A percentile compares a stretch with the other conserved stretches of the same genome.
These are phyloP conservation scores for Phytophthora capsici DNA, from an alignment of 352 stramenopile species.

Conservation along the genomic window DNA sequence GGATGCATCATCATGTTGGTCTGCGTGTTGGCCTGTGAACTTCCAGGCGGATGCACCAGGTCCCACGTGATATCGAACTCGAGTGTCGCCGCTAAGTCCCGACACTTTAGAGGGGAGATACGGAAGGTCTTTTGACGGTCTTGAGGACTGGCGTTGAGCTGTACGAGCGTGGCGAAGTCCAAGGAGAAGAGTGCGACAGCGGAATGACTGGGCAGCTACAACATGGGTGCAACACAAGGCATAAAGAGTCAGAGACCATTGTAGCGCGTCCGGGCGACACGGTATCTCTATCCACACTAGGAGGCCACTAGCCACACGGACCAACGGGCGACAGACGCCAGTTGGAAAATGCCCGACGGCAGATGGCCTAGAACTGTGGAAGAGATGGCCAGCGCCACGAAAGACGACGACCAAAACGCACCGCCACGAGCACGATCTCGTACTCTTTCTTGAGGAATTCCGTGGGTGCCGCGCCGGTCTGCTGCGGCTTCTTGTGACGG, in stretches of 20 bases:
- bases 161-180: slow-evolving; percentile 76
- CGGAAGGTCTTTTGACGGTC: slow-evolving; percentile 62
- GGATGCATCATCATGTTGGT: slow-evolving; percentile 35
- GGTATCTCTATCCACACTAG: not conserved
- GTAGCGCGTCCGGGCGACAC: slow-evolving; percentile 11
- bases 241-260: slow-evolving; percentile 29
- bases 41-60: slow-evolving; percentile 34
- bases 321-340: slow-evolving; percentile 14
- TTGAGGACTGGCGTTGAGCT: slow-evolving; percentile 43
- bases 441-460: slow-evolving; percentile 84
- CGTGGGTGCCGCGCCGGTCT: slow-evolving; percentile 3
- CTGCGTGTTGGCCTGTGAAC: slow-evolving; percentile 12
- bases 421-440: slow-evolving; percentile 81
- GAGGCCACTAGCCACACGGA: slow-evolving; percentile 3
- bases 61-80: slow-evolving; percentile 85
- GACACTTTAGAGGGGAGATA: slow-evolving; percentile 76
- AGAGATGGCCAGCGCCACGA: slow-evolving; percentile 4
- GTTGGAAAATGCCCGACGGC: no score
- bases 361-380: slow-evolving; percentile 12
- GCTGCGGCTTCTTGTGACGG: slow-evolving; percentile 49
- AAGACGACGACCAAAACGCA: slow-evolving; percentile 32
- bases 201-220: slow-evolving; percentile 77
- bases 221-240: slow-evolving; percentile 10
- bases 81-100: slow-evolving; percentile 71
- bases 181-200: slow-evolving; percentile 78